Evolutionary conservation across 257 asterid genomes (phyloP), one percentile per base, ranked within the genome.

Genomic region (Solanum habrochaites): DNA sequence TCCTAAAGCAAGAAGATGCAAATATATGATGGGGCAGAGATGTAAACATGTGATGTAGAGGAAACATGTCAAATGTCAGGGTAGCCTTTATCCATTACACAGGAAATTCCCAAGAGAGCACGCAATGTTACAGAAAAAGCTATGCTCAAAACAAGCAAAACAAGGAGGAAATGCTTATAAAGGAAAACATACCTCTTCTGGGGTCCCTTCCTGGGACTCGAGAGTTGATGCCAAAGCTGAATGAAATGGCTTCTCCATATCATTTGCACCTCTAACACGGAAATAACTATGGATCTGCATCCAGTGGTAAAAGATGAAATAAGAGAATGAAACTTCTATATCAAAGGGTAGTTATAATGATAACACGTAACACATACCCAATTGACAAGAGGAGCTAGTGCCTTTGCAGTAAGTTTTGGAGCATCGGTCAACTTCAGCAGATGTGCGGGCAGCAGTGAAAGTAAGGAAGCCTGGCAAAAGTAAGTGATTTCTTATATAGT

Each of bases 391-490:
- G 98, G 96, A 86, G 90, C 82, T 90, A 97, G 88, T 86, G 78
- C 83, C 16, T 90, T 89, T 77, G 97, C 94, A 35, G 97, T 95
- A 90, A 95, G 95, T 83, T 91, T 91, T 29, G 98, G 92, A 67
- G 69, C 86, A 86, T 94, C 98, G 21, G 90, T 88, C 88, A 92
- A 90, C 92, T 94, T 94, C 93, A 93, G 86, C 92, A 97, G 90
- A 90, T 91, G 91, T 49, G 91, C 37, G 32, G 99, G 99, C 88
- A 97, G 92, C 82, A 96, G 95, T 77, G 99, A 95, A 52, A 96
- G 97, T 86, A 97, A 90, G 87, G 98, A 91, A 87, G 99, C 99
- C 99, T 97, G 98, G 88, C 87, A 93, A 75, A 73, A 83, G 89
- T 90, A 80, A 87, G 73, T 83, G 77, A 72, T 81, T 31, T 82